These are phyloP conservation scores for Avena eriantha DNA, from an alignment of 176 grass and related monocot genomes.

Conservation along the genomic window DNA sequence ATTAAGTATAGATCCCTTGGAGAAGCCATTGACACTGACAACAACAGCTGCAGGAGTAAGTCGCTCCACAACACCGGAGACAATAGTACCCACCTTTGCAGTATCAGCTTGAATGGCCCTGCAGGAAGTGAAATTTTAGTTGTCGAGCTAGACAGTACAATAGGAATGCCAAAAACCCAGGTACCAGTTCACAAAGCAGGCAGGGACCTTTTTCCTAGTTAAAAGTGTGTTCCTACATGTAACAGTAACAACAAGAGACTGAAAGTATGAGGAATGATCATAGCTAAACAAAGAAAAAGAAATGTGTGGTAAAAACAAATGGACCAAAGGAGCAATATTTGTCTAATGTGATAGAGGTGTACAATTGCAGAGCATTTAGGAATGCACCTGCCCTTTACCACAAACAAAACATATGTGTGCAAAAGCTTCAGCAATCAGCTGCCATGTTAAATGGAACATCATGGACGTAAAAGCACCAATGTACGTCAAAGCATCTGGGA, in stretches of 20 bases:
- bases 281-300: slow-evolving; percentile 12
- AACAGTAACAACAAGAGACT: slow-evolving; percentile 3
- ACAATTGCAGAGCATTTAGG: background rate
- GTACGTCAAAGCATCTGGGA: background rate
- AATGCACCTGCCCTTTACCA: background rate
- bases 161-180: slow-evolving; percentile 23
- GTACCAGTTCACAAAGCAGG: background rate
- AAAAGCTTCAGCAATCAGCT: slow-evolving; percentile 10
- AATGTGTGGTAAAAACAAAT: background rate
- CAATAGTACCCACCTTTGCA: slow-evolving; percentile 69
- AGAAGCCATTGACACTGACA: slow-evolving; percentile 74
- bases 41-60: slow-evolving; percentile 80
- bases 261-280: background rate
- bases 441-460: background rate
- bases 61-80: slow-evolving; percentile 86
- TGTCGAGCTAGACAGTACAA: slow-evolving; percentile 36
- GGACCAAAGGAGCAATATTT: background rate
- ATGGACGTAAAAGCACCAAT: background rate
- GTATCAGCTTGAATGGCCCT: slow-evolving; percentile 57
- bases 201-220: background rate
- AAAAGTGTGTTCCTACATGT: background rate
- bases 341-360: background rate
- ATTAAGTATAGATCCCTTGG: slow-evolving; percentile 76
- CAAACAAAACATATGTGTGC: background rate
- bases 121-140: slow-evolving; percentile 3